phyloP scores from a whole-genome alignment of 1,284 basidiomycete species.

The Hypsizygus ulmarius region DNA sequence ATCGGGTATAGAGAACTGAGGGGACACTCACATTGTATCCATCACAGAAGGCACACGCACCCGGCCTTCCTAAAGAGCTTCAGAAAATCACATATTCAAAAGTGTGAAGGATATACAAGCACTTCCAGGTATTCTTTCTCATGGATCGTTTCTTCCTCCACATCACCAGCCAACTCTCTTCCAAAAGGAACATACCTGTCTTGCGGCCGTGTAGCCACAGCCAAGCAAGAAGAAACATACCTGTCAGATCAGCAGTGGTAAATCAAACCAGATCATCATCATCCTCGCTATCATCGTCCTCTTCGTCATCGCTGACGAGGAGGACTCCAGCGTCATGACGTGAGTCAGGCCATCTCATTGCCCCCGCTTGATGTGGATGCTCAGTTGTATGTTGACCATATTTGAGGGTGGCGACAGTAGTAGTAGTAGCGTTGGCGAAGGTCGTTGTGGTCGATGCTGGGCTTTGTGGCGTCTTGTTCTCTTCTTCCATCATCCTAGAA shows the following conservation, averaged over 20 bases:
- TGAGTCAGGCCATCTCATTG: conserved; percentile 42
- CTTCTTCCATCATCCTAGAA: conserved; percentile 21
- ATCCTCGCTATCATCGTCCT: conserved; percentile 29
- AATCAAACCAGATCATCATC: conserved; percentile 7
- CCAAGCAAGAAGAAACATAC: conserved; percentile 26
- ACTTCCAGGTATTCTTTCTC: conserved; percentile 18
- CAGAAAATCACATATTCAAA: conserved; percentile 16
- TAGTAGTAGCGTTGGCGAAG: not conserved
- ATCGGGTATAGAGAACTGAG: not conserved
- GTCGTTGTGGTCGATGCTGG: not conserved
- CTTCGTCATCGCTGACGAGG: conserved; percentile 53
- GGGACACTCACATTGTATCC: conserved; percentile 21
- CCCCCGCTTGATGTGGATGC: conserved; percentile 1
- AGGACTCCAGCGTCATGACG: conserved; percentile 40
- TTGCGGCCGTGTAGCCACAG: not conserved
- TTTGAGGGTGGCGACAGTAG: not conserved
- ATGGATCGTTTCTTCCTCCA: not conserved
- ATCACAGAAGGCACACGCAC: conserved; percentile 15
- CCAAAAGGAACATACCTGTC: not conserved
- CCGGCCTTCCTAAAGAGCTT: conserved; percentile 8
- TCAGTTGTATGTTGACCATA: not conserved
- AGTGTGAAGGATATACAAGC: conserved; percentile 20
- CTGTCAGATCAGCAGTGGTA: conserved; percentile 14
- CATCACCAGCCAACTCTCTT: not conserved
- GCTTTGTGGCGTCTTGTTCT: not conserved